A percentile compares a stretch with the other conserved stretches of the same genome.
Evolutionary conservation across 164 flowering plant genomes (phyloP).

Genomic region (Kingdonia uniflora): DNA sequence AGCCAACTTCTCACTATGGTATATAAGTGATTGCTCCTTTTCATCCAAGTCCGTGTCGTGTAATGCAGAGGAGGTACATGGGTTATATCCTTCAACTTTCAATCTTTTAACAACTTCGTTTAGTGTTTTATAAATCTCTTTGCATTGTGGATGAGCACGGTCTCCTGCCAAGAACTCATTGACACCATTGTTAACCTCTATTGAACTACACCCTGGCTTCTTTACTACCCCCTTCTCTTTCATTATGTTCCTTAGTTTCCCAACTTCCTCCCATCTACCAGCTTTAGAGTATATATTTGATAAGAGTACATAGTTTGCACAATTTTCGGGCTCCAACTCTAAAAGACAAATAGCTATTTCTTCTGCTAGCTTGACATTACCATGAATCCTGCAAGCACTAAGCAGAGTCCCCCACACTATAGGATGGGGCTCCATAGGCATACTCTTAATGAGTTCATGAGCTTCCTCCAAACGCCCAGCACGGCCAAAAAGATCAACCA

Average conservation of each 20-base stretch:
- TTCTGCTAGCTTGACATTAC: conserved; percentile 2
- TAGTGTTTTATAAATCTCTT: conserved; percentile 12
- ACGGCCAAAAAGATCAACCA: conserved; percentile 8
- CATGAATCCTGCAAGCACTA: conserved; percentile 1
- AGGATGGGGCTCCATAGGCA: conserved; percentile 4
- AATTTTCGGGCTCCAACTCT: not conserved
- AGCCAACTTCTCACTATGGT: conserved; percentile 19
- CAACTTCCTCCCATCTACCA: conserved; percentile 16
- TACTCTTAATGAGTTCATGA: not conserved
- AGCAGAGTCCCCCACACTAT: conserved; percentile 4
- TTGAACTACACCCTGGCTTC: conserved; percentile 22
- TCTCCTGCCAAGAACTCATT: conserved; percentile 22
- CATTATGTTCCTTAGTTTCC: conserved; percentile 13
- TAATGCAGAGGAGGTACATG: conserved; percentile 8
- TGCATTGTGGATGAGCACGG: conserved; percentile 11
- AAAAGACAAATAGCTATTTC: not conserved
- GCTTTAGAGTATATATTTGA: conserved; percentile 13
- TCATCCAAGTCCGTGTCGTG: conserved; percentile 14
- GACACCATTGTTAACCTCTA: conserved; percentile 16
- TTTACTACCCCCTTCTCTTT: conserved; percentile 12
- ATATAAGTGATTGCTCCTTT: conserved; percentile 10
- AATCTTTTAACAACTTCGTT: conserved; percentile 8
- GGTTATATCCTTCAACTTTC: conserved; percentile 15
- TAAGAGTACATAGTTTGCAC: conserved; percentile 12
- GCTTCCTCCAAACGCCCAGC: conserved; percentile 7